Evolutionary conservation across 2,329 filamentous ascomycete species (phyloP).

Genomic region (Albophoma yamanashiensis): DNA sequence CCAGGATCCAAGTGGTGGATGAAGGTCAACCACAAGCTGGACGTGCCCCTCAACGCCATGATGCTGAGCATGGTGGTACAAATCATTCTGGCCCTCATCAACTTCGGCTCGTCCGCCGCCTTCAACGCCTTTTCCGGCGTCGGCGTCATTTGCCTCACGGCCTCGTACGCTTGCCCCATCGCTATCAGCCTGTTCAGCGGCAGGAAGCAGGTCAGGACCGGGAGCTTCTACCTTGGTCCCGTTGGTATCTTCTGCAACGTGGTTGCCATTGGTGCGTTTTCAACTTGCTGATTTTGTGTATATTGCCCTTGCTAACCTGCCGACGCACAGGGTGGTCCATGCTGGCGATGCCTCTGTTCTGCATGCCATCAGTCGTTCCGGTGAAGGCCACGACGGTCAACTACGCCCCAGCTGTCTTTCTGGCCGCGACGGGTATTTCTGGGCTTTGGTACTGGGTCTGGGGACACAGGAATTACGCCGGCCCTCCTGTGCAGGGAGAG

Average conservation of each 20-base stretch:
- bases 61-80: constrained; percentile 59
- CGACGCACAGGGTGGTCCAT: constrained; percentile 46
- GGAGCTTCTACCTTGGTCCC: constrained; percentile 49
- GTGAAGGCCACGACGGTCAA: constrained; percentile 52
- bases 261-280: constrained; percentile 47
- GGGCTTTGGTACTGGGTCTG: constrained; percentile 57
- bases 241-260: constrained; percentile 53
- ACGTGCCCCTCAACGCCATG: constrained; percentile 61
- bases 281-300: not conserved
- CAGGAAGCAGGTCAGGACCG: constrained; percentile 46
- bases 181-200: constrained; percentile 50
- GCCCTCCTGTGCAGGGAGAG: constrained; percentile 40
- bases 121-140: constrained; percentile 64
- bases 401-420: constrained; percentile 67
- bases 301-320: not conserved
- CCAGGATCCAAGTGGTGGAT: constrained; percentile 53
- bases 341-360: constrained; percentile 63
- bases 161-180: constrained; percentile 58
- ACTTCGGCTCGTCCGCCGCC: constrained; percentile 58
- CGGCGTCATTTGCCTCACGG: constrained; percentile 58
- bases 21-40: constrained; percentile 48
- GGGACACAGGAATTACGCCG: constrained; percentile 59
- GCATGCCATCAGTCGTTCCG: constrained; percentile 56
- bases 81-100: constrained; percentile 53
- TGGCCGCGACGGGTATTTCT: constrained; percentile 51